phyloP scores from a whole-genome alignment of 495 filamentous ascomycete genomes.

The Rhizodiscina lignyota region DNA sequence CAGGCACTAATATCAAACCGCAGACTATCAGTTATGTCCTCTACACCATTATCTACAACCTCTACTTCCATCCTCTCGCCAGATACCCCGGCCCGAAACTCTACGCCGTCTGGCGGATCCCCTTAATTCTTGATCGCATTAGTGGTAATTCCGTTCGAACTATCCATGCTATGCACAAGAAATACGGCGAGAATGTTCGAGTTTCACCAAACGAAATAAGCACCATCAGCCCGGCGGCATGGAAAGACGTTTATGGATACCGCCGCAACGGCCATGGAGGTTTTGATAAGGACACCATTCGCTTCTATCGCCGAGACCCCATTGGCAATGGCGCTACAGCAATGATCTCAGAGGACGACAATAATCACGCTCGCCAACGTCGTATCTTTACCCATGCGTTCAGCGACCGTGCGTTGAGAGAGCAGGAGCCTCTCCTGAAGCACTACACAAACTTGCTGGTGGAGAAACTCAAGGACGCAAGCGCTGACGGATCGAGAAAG shows the following conservation, averaged over 20 bases:
- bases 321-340: no score
- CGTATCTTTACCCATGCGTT: conserved; percentile 13
- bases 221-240: conserved; percentile 8
- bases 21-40: no score
- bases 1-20: no score
- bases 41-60: conserved; percentile 15
- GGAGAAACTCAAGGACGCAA: conserved; percentile 7
- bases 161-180: conserved; percentile 4
- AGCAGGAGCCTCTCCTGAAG: conserved; percentile 12
- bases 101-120: conserved; percentile 2
- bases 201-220: conserved; percentile 10
- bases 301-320: no score
- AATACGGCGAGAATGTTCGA: conserved; percentile 10
- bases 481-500: not conserved
- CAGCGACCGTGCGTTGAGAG: conserved; percentile 11
- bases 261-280: no score
- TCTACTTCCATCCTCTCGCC: conserved; percentile 13
- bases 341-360: no score
- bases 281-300: no score
- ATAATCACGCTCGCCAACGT: conserved; percentile 9
- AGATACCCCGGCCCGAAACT: conserved; percentile 15
- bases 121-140: not conserved
- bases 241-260: no score
- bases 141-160: not conserved
- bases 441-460: conserved; percentile 20